Evolutionary conservation across 176 grass and related monocot species (phyloP).

Genomic region (Ampelocalamus luodianensis): DNA sequence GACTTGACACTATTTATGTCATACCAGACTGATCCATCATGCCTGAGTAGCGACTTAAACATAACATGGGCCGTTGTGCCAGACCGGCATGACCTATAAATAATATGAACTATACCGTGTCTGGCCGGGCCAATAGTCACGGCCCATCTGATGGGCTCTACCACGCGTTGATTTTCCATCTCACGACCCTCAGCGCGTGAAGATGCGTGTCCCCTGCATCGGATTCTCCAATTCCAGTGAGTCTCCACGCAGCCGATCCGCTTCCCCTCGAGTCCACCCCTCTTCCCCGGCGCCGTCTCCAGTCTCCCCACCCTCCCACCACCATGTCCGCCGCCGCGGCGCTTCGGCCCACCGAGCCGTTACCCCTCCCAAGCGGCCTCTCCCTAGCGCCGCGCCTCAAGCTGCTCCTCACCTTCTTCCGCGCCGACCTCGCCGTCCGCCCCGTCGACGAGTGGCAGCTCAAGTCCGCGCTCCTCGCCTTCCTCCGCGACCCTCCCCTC

Average conservation of each 20-base stretch:
- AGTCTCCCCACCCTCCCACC: neutral
- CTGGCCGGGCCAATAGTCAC: too few relatives aligned
- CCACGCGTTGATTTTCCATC: neutral
- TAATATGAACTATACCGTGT: too few relatives aligned
- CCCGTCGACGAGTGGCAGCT: constrained; percentile 95
- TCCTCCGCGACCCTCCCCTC: constrained; percentile 66
- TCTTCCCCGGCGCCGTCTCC: neutral
- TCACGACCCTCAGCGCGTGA: neutral
- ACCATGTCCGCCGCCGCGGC: constrained; percentile 50
- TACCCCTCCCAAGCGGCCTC: constrained; percentile 60
- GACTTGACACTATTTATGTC: too few relatives aligned
- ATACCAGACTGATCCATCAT: too few relatives aligned
- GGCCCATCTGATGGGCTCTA: too few relatives aligned
- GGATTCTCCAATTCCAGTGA: neutral
- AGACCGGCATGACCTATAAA: too few relatives aligned
- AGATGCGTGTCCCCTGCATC: neutral
- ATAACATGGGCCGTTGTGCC: too few relatives aligned
- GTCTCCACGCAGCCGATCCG: neutral
- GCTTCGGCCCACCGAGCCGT: constrained; percentile 54
- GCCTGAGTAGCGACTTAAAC: too few relatives aligned
- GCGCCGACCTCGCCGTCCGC: constrained; percentile 66
- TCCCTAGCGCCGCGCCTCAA: constrained; percentile 71
- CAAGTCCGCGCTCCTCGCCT: constrained; percentile 70
- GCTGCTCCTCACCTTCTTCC: constrained; percentile 88
- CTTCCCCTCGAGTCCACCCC: neutral